These are phyloP conservation scores for Fusarium proliferatum DNA, from an alignment of 2,329 filamentous ascomycete species.

Conservation along the genomic window DNA sequence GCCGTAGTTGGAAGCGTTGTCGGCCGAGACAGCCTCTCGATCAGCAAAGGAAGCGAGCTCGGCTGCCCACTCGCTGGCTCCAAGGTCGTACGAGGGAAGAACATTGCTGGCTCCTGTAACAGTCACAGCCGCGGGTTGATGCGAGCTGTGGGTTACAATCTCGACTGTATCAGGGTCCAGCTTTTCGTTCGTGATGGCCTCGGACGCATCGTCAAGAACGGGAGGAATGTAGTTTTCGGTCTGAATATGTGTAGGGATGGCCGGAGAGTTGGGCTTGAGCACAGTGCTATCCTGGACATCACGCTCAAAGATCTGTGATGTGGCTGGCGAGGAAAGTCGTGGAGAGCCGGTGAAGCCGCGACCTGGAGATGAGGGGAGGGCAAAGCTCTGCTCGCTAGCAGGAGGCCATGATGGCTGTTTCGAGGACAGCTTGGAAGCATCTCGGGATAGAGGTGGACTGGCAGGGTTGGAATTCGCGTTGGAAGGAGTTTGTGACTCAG, in stretches of 20 bases:
- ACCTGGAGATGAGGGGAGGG: conserved; percentile 71
- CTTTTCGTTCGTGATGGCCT: conserved; percentile 88
- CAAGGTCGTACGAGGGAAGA: conserved; percentile 54
- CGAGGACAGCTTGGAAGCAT: conserved; percentile 53
- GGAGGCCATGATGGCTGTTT: conserved; percentile 56
- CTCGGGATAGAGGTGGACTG: conserved; percentile 49
- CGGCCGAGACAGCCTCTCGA: conserved; percentile 58
- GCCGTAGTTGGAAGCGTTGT: conserved; percentile 79
- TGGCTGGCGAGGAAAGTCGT: conserved; percentile 80
- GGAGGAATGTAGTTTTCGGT: conserved; percentile 95
- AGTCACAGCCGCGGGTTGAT: conserved; percentile 80
- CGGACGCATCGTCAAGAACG: conserved; percentile 89
- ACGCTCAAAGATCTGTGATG: conserved; percentile 89
- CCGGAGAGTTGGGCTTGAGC: conserved; percentile 77
- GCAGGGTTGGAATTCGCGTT: conserved; percentile 50
- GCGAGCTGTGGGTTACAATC: conserved; percentile 87
- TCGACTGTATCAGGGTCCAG: conserved; percentile 91
- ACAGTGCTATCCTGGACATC: conserved; percentile 85
- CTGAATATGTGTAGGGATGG: conserved; percentile 93
- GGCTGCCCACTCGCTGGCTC: conserved; percentile 65
- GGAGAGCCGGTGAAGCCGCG: conserved; percentile 77
- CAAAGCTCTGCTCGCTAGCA: conserved; percentile 56
- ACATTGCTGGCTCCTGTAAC: conserved; percentile 63
- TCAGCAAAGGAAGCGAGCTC: conserved; percentile 67
- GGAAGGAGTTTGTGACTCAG: conserved; percentile 46